Conservation (phyloP, 768 basidiomycete genomes). For the Boletus reticulatus region DNA sequence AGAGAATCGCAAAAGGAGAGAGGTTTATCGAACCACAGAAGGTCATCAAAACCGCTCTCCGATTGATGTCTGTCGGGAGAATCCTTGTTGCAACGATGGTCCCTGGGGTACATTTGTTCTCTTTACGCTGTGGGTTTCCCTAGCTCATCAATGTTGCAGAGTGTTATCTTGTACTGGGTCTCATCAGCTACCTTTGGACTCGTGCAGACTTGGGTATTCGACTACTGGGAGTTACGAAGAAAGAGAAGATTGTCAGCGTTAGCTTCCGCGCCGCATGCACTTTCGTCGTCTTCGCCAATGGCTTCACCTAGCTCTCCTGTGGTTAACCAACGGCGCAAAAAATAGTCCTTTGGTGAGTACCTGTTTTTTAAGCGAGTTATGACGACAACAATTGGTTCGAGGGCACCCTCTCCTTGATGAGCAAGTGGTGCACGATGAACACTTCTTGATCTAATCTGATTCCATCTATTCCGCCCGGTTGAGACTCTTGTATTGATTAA, state of each 20-base stretch:
- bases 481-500: constrained; percentile 9
- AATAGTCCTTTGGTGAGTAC: constrained; percentile 21
- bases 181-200: constrained; percentile 74
- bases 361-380: constrained; percentile 35
- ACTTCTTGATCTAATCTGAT: constrained; percentile 95
- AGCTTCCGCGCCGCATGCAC: background rate
- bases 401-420: constrained; percentile 50
- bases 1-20: constrained; percentile 41
- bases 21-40: constrained; percentile 46
- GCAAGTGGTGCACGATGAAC: constrained; percentile 53
- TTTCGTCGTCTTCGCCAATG: background rate
- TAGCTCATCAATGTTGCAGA: constrained; percentile 32
- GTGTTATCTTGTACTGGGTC: constrained; percentile 73
- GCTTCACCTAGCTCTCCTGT: background rate
- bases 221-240: constrained; percentile 56
- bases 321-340: constrained; percentile 4
- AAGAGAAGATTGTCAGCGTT: constrained; percentile 19
- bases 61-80: constrained; percentile 58
- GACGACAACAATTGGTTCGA: constrained; percentile 76
- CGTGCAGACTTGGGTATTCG: constrained; percentile 70
- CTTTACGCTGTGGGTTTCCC: constrained; percentile 18
- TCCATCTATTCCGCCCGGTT: background rate
- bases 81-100: constrained; percentile 67
- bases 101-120: constrained; percentile 53
- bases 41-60: constrained; percentile 53